Percentiles rank a stretch among this genome's conserved stretches.
Conservation (phyloP, 805 yeast species). For the Suhomyces vadensis region DNA sequence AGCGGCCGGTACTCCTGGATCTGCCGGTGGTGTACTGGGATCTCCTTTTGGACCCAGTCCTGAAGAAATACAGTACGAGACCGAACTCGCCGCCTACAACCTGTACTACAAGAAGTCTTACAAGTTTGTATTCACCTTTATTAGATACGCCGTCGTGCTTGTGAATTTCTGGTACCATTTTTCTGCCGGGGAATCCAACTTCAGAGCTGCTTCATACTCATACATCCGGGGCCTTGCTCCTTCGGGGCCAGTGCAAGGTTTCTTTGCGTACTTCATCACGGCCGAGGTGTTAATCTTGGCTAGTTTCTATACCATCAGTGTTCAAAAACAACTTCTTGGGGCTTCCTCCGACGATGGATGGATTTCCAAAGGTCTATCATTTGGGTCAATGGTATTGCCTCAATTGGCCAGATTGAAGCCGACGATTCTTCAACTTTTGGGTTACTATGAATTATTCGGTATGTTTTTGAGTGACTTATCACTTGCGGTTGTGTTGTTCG, state of each 20-base stretch:
- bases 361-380: slow-evolving; percentile 28
- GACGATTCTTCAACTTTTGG: slow-evolving; percentile 27
- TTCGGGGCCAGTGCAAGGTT: slow-evolving; percentile 16
- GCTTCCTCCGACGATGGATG: slow-evolving; percentile 27
- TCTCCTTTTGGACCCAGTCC: slow-evolving; percentile 9
- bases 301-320: slow-evolving; percentile 31
- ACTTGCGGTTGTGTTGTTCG: slow-evolving; percentile 40
- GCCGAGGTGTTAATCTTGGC: slow-evolving; percentile 36
- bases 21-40: background rate
- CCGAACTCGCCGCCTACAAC: slow-evolving; percentile 30
- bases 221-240: slow-evolving; percentile 24
- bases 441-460: slow-evolving; percentile 39
- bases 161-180: slow-evolving; percentile 39
- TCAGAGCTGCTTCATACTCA: slow-evolving; percentile 28
- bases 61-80: slow-evolving; percentile 28
- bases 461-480: slow-evolving; percentile 40
- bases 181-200: slow-evolving; percentile 15
- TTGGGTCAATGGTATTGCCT: slow-evolving; percentile 39
- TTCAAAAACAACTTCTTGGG: slow-evolving; percentile 24
- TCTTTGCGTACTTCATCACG: slow-evolving; percentile 30
- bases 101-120: slow-evolving; percentile 33
- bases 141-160: slow-evolving; percentile 28
- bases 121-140: slow-evolving; percentile 34
- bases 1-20: background rate
- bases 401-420: slow-evolving; percentile 30